Conservation (phyloP, 306 rosid species). For the Trifolium dubium region DNA sequence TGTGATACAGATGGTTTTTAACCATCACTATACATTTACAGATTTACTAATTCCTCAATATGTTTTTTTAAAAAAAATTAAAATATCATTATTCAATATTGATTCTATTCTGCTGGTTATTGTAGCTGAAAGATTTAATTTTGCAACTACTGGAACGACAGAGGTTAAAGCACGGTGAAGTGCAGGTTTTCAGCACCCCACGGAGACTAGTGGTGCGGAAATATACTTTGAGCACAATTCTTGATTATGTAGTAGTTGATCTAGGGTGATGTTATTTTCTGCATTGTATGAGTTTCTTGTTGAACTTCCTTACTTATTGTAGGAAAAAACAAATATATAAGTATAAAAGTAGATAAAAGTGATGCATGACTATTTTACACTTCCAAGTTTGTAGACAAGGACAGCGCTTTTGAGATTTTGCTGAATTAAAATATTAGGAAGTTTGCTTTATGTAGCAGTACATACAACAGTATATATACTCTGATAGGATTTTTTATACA, state of each 20-base stretch:
- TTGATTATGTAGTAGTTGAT: constrained; percentile 28
- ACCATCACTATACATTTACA: constrained; percentile 6
- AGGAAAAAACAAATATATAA: neutral
- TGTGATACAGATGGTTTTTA: neutral
- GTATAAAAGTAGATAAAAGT: neutral
- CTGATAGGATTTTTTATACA: neutral
- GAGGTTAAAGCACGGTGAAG: constrained; percentile 75
- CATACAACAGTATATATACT: neutral
- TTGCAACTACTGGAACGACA: constrained; percentile 73
- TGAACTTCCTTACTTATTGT: constrained; percentile 11
- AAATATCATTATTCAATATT: constrained; percentile 37
- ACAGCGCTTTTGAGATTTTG: constrained; percentile 10
- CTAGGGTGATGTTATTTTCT: constrained; percentile 23
- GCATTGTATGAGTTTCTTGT: constrained; percentile 8
- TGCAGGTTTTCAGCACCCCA: constrained; percentile 78
- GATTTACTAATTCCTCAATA: constrained; percentile 2
- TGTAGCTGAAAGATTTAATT: constrained; percentile 75
- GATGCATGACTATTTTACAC: neutral
- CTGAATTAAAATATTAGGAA: neutral
- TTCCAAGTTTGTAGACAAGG: constrained; percentile 20
- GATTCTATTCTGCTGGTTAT: constrained; percentile 45
- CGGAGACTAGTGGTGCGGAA: constrained; percentile 83
- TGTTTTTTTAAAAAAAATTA: constrained; percentile 17
- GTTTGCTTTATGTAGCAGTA: neutral
- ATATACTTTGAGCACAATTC: constrained; percentile 16